Evolutionary conservation across 225 moss, liverwort and hornwort genomes (phyloP), one percentile per base, ranked within the genome.

Genomic region (Polytrichum commune): DNA sequence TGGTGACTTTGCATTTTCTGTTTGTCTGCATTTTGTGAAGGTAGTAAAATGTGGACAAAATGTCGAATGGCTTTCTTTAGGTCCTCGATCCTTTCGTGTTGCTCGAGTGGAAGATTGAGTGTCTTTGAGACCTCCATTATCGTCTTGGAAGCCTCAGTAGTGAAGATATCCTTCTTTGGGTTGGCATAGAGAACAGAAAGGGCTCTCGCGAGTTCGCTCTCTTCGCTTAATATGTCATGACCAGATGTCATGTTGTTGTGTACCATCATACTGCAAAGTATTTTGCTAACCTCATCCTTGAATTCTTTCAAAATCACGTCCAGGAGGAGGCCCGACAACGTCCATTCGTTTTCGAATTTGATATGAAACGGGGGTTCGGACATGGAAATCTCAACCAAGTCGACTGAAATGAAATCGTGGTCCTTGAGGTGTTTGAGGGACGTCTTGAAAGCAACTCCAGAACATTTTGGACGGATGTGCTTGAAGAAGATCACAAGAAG

Each of bases 401-500:
- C 0, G 4, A 13, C 7, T 16, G 0, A 5, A 55, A 76, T 55
- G 7, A 76, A 29, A 1, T 46, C 70, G 5, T 27, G 28, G 33
- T 76, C 76, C 57, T 70, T 10, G 64, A 19, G 4, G 3, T 69
- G 24, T 70, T 76, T 5, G 1, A 16, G 68, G 0, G 26, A 26
- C 1, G 0, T 62, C 6, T 62, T 62, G 62, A 68, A 69, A 18
- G 29, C 24, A 23, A 23, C 23, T 8, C n/a, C 6, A 56, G 4
- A 18, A 22, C 22, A 4, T 20, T 57, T 69, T 1, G 35, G 3
- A 71, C 23, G n/a, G 29, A 62, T 38, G 18, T 70, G 53, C 9
- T 53, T 66, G 2, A 65, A 7, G 20, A 76, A 27, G 27, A 76
- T 35, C 7, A 58, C 22, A 53, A 76, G 57, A 4, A 76, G 16